Conservation (phyloP, 164 flowering plant species). For the Liriodendron chinense region DNA sequence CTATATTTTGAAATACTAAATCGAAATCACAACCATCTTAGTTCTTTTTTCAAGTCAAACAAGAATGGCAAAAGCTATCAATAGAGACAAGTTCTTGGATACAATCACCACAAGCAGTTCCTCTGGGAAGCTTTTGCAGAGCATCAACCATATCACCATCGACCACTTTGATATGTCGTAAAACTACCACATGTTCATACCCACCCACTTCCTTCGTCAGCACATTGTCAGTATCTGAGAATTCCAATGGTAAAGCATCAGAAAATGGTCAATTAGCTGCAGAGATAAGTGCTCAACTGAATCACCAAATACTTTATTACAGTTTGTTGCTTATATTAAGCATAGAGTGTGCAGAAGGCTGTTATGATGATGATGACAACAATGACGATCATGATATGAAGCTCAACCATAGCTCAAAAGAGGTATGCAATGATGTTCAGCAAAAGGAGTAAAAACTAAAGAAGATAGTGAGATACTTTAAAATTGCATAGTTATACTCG, state of each 20-base stretch:
- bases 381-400: too few relatives aligned
- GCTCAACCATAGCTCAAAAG: not conserved
- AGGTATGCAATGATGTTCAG: not conserved
- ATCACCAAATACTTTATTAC: not conserved
- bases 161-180: constrained; percentile 62
- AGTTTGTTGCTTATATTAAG: not conserved
- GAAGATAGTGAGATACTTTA: too few relatives aligned
- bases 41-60: not conserved
- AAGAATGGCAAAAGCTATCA: not conserved
- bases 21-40: not conserved
- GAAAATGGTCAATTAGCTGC: not conserved
- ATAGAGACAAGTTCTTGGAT: constrained; percentile 39
- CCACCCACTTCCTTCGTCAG: constrained; percentile 91
- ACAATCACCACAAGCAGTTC: constrained; percentile 85
- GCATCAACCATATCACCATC: constrained; percentile 63
- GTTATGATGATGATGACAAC: too few relatives aligned
- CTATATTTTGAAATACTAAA: not conserved
- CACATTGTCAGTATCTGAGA: constrained; percentile 78
- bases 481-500: too few relatives aligned
- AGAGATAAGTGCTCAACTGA: not conserved
- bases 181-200: constrained; percentile 75
- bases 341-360: too few relatives aligned
- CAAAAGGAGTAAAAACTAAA: not conserved
- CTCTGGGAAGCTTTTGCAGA: constrained; percentile 66
- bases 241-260: constrained; percentile 16